phyloP scores from a whole-genome alignment of 371 early-diverging fungal species.

The Apophysomyces elegans region DNA sequence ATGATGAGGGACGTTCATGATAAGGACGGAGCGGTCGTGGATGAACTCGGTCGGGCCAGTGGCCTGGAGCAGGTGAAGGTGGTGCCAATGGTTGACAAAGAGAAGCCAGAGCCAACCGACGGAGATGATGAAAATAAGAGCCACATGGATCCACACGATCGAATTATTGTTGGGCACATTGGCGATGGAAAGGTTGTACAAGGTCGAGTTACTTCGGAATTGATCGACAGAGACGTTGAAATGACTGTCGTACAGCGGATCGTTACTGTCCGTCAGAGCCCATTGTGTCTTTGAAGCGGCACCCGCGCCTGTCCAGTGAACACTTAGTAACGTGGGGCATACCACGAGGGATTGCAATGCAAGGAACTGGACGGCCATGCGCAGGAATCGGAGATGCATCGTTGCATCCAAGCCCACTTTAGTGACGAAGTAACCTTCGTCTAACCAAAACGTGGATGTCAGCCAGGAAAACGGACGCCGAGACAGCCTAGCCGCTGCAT shows the following conservation, averaged over 20 bases:
- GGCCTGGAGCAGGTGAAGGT: slow-evolving; percentile 38
- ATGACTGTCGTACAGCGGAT: slow-evolving; percentile 19
- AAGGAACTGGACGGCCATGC: slow-evolving; percentile 65
- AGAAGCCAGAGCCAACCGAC: slow-evolving; percentile 53
- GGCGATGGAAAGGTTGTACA: slow-evolving; percentile 47
- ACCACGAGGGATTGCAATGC: slow-evolving; percentile 47
- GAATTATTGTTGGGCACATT: slow-evolving; percentile 36
- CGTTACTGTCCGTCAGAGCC: slow-evolving; percentile 16
- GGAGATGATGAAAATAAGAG: slow-evolving; percentile 40
- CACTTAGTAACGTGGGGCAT: slow-evolving; percentile 53
- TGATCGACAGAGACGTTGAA: slow-evolving; percentile 10
- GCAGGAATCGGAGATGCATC: slow-evolving; percentile 71
- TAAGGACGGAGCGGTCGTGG: slow-evolving; percentile 37
- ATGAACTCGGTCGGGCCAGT: slow-evolving; percentile 13
- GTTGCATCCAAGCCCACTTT: slow-evolving; percentile 68
- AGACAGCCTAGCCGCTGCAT: slow-evolving; percentile 42
- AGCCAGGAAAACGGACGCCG: slow-evolving; percentile 59
- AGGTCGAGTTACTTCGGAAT: slow-evolving; percentile 44
- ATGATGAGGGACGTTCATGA: slow-evolving; percentile 41
- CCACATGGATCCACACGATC: slow-evolving; percentile 51
- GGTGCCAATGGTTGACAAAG: slow-evolving; percentile 53
- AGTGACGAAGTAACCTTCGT: slow-evolving; percentile 50
- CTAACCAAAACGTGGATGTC: slow-evolving; percentile 28
- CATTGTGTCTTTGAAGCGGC: slow-evolving; percentile 4
- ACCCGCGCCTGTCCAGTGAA: slow-evolving; percentile 48